phyloP scores from a whole-genome alignment of 768 basidiomycete genomes.

The Astraeus odoratus region DNA sequence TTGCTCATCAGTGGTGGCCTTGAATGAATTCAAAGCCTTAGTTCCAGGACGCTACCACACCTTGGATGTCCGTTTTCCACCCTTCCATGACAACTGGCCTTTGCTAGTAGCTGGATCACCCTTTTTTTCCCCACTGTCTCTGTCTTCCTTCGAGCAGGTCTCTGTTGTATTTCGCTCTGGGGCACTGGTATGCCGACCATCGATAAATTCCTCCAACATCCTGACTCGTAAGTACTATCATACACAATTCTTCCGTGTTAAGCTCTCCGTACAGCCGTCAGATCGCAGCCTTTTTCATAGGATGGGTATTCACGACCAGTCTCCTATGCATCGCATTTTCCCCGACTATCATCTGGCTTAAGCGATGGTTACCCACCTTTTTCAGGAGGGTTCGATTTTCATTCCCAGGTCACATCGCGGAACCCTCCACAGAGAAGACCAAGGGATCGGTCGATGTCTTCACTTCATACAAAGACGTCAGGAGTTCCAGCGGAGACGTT shows the following conservation, averaged over 20 bases:
- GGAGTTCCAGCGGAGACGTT: background rate
- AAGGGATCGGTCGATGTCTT: background rate
- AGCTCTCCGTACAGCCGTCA: slow-evolving; percentile 24
- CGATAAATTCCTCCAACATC: slow-evolving; percentile 24
- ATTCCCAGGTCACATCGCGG: background rate
- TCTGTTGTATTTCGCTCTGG: slow-evolving; percentile 8
- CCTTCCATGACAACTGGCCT: slow-evolving; percentile 2
- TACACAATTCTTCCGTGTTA: background rate
- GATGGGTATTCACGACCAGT: slow-evolving; percentile 34
- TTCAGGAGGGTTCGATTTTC: background rate
- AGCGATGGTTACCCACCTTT: background rate
- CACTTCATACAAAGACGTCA: background rate
- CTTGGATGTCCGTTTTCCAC: slow-evolving; percentile 2
- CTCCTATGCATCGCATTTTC: slow-evolving; percentile 21
- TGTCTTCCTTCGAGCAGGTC: slow-evolving; percentile 19
- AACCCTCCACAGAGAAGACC: background rate
- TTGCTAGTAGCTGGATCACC: slow-evolving; percentile 8
- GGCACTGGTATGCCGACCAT: slow-evolving; percentile 6
- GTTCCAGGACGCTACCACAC: too few species aligned
- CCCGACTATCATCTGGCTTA: background rate
- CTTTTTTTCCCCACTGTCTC: slow-evolving; percentile 1
- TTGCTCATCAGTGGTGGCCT: too few species aligned
- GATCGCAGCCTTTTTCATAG: slow-evolving; percentile 33
- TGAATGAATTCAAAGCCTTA: too few species aligned
- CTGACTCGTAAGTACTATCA: slow-evolving; percentile 25